Evolutionary conservation across 2,329 filamentous ascomycete species (phyloP), one percentile per base, ranked within the genome.

Genomic region (Fusarium sulawesiense): DNA sequence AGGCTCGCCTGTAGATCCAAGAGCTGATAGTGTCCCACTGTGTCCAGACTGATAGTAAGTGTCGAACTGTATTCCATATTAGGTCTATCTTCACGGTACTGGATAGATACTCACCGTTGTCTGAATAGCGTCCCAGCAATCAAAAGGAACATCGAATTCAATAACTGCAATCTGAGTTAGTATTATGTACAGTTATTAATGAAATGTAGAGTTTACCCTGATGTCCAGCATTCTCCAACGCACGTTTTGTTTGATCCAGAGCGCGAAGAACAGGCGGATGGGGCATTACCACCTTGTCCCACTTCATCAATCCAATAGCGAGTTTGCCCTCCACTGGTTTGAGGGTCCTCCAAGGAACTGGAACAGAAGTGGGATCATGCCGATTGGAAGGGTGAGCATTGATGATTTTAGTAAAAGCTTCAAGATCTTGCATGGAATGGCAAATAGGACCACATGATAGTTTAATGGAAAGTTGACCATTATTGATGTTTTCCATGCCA

Each of bases 401-500:
- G 20, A 70, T 30, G 4, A 67, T 12, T 16, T 47, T 53, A 0
- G 57, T 68, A 30, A 70, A 53, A 2, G 60, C 12, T 2, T 54
- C 18, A 4, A 62, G 23, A 6, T 66, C 67, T 10, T 55, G 27
- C 21, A 68, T 46, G 2, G 56, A 58, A 34, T 47, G 56, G 16
- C 48, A 56, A 2, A 58, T 41, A 3, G 67, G 67, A 2, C 67
- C 65, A 80, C 84, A 4, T 87, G 88, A 63, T 83, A 87, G 76
- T 0, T 77, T 46, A 4, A 85, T 80, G 6, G 77, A 76, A 44
- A 76, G 56, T 18, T 72, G 50, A 4, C 67, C 67, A 46, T 45
- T 27, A 2, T 55, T 46, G 7, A 30, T 72, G n/a, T 44, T 66
- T 12, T 56, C 41, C 61, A 66, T 60, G 1, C 68, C 62, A 2